Evolutionary conservation across 2,329 filamentous ascomycete genomes (phyloP), one percentile per base, ranked within the genome.

Genomic region (Aspergillus ustus): DNA sequence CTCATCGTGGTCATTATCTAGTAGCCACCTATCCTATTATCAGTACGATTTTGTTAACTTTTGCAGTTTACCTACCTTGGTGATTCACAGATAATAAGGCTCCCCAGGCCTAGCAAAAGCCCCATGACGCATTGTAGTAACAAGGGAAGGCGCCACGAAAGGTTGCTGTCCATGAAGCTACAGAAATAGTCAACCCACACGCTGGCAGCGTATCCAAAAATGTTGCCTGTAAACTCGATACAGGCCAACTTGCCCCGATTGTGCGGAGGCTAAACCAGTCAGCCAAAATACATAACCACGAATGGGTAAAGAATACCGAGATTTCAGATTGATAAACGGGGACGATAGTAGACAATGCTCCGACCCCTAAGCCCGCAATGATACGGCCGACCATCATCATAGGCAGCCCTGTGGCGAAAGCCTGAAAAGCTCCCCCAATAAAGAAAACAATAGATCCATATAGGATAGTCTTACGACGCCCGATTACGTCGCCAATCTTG

Each of bases 131-230:
- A 97, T 78, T 99, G 95, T 89, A 97, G 91, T 50, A 93, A 80
- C 55, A 99, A 81, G 1, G 95, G 95, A 49, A 97, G 70, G 52
- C 95, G 91, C 95, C 95, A 99, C 2, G 95, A 92, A 80, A 90
- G 85, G 75, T 98, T 83, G 70, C 83, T 91, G 64, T 92, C 78
- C 73, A 99, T 98, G 74, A 85, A 97, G 61, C 91, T 95, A 78
- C 93, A 97, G 71, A 95, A 94, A 79, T 98, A 99, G 77, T 99
- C 95, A 29, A 98, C 94, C 95, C 95, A 99, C 22, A 98, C 94
- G 69, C 94, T 98, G 57, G 92, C 93, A 58, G 94, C 90, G 75
- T 99, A 99, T 34, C 95, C 95, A 63, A 92, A 89, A 66, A 99
- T 96, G 78, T 99, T 99, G 57, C 95, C 95, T 0, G 94, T 94